These are phyloP conservation scores for Tricholoma saponaceum DNA, from an alignment of 768 basidiomycete genomes.

Conservation along the genomic window DNA sequence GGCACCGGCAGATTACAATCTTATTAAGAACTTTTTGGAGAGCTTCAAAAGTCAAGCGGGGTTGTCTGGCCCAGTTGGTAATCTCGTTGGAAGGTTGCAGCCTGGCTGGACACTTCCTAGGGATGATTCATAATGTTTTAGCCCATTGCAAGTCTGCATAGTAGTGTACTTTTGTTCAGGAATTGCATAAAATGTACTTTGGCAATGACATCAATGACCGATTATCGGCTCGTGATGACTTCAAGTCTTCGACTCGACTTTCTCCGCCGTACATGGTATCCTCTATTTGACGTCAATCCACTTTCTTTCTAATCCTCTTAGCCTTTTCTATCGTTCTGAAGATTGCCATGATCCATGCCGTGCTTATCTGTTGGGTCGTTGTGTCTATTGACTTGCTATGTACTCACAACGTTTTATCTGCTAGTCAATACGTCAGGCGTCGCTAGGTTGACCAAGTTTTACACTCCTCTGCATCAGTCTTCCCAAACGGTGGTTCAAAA, in stretches of 20 bases:
- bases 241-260: no score
- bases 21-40: conserved; percentile 97
- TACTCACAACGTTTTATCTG: conserved; percentile 1
- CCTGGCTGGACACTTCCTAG: conserved; percentile 72
- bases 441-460: conserved; percentile 84
- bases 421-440: conserved; percentile 92
- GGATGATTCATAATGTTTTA: conserved; percentile 46
- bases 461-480: conserved; percentile 69
- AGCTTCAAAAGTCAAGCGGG: conserved; percentile 93
- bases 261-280: not conserved
- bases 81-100: conserved; percentile 79
- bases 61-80: conserved; percentile 87
- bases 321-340: not conserved
- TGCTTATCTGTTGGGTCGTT: conserved; percentile 69
- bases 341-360: conserved; percentile 72
- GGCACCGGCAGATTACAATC: conserved; percentile 72
- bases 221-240: no score
- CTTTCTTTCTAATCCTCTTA: not conserved
- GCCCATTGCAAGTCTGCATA: not conserved
- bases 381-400: not conserved
- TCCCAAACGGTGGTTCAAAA: conserved; percentile 73
- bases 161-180: no score
- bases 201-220: no score
- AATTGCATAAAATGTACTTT: no score
- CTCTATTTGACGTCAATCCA: conserved; percentile 9